Evolutionary conservation across 1,284 basidiomycete species (phyloP), one percentile per base, ranked within the genome.

Genomic region (Pascua guehoae): DNA sequence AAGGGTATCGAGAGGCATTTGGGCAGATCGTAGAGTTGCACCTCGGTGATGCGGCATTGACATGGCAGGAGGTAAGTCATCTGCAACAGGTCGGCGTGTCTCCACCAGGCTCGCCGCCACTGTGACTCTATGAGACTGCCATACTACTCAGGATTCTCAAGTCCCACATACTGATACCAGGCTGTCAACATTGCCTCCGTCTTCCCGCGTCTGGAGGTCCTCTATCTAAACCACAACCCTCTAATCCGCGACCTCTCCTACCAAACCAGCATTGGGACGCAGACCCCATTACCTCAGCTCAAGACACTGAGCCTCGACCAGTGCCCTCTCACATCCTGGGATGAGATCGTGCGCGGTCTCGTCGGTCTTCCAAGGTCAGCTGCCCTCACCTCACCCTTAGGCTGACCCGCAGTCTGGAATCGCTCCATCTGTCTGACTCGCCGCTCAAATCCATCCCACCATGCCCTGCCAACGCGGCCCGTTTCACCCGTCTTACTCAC

Each of bases 161-260:
- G 16, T 10, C 18, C 17, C 12, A 38, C 16, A 36, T 4, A 11
- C 49, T 41, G 41, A 54, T 53, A 32, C 15, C 58, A 74, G 78
- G 58, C 74, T 17, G 75, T 80, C 54, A 57, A 65, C 14, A 75
- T 88, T 36, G 80, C 81, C 8, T 54, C 66, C 60, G 47, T 79
- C 39, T 87, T 95, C 79, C 84, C 86, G 0, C 73, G 72, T 18
- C 77, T 98, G 24, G 78, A 78, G 45, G 68, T 80, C 1, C 78
- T 94, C 5, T 88, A 95, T 75, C 73, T 92, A 53, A 91, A 91
- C 8, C 84, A 86, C 74, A 96, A 97, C 70, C 37, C 52, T 48
- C 16, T 38, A 14, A 41, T 62, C 18, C 18, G 24, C 8, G 46
- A 39, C 0, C 43, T 50, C 18, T 12, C 16, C 10, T 5, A 24